Conservation (phyloP, 495 filamentous ascomycete genomes). For the Penicillium flavigenum region DNA sequence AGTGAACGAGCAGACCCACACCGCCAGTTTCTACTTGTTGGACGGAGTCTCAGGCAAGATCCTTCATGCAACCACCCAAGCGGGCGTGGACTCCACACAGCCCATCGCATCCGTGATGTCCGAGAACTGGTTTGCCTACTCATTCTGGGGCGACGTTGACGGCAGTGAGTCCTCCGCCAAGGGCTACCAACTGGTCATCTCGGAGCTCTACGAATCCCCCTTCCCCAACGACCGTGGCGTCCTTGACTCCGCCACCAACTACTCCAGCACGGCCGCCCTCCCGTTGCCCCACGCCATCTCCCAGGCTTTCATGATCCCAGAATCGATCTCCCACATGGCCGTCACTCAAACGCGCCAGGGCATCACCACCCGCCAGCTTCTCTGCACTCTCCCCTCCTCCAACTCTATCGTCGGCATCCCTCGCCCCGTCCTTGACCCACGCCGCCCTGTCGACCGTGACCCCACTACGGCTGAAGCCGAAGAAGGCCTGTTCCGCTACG, state of each 20-base stretch:
- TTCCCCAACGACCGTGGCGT: slow-evolving; percentile 82
- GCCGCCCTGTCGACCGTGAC: slow-evolving; percentile 84
- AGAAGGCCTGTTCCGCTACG: slow-evolving; percentile 79
- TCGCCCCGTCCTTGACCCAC: slow-evolving; percentile 73
- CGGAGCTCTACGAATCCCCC: slow-evolving; percentile 86
- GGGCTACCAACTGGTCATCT: slow-evolving; percentile 83
- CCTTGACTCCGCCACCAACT: slow-evolving; percentile 65
- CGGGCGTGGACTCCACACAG: slow-evolving; percentile 70
- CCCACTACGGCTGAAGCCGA: slow-evolving; percentile 73
- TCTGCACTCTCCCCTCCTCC: slow-evolving; percentile 69
- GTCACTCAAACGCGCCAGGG: slow-evolving; percentile 91
- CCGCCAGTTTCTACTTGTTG: slow-evolving; percentile 74
- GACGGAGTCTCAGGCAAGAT: slow-evolving; percentile 83
- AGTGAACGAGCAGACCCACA: slow-evolving; percentile 48
- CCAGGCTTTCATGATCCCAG: slow-evolving; percentile 75
- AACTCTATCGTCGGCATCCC: slow-evolving; percentile 79
- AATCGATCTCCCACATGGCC: slow-evolving; percentile 71
- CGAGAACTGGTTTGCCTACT: slow-evolving; percentile 95
- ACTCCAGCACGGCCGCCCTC: slow-evolving; percentile 57
- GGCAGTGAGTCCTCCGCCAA: slow-evolving; percentile 56
- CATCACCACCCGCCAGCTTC: slow-evolving; percentile 79
- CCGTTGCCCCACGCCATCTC: slow-evolving; percentile 68
- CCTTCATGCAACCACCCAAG: slow-evolving; percentile 67
- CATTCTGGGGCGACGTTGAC: slow-evolving; percentile 66
- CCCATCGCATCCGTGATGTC: slow-evolving; percentile 74